These are phyloP conservation scores for Aspergillus fumigatus DNA, from an alignment of 2,329 filamentous ascomycete genomes.

Conservation along the genomic window DNA sequence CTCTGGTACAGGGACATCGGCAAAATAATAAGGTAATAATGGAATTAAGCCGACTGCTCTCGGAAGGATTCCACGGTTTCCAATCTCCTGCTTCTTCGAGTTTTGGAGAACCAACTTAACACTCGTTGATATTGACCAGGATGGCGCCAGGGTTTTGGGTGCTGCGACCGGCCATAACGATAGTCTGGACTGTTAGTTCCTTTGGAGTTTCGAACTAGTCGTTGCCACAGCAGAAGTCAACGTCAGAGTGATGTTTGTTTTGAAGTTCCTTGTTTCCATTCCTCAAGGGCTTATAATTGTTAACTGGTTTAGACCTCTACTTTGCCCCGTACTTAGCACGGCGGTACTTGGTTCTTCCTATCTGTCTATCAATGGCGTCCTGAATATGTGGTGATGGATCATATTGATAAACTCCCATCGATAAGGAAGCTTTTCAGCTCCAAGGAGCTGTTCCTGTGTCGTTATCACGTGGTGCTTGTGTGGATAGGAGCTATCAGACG, in stretches of 20 bases:
- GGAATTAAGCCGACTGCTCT: neutral
- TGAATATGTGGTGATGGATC: neutral
- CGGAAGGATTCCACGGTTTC: neutral
- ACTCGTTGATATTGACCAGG: neutral
- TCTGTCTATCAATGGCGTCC: neutral
- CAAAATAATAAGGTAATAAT: neutral
- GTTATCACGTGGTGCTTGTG: neutral
- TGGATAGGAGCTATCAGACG: neutral
- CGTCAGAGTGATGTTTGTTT: neutral
- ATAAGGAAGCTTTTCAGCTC: neutral
- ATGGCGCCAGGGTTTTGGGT: neutral
- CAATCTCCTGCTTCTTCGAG: neutral
- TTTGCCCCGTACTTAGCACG: neutral
- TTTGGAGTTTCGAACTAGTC: neutral
- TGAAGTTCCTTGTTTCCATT: neutral
- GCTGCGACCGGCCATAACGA: slow-evolving; percentile 2
- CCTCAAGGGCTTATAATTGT: neutral
- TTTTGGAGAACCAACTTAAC: neutral
- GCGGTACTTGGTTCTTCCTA: neutral
- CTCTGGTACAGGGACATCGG: too few species aligned
- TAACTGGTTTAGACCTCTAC: neutral
- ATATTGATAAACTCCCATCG: too few species aligned
- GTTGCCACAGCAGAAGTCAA: neutral
- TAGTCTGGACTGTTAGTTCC: neutral
- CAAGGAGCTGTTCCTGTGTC: neutral